These are phyloP conservation scores for Cystofilobasidium ferigula DNA, from an alignment of 768 basidiomycete species.

Conservation along the genomic window DNA sequence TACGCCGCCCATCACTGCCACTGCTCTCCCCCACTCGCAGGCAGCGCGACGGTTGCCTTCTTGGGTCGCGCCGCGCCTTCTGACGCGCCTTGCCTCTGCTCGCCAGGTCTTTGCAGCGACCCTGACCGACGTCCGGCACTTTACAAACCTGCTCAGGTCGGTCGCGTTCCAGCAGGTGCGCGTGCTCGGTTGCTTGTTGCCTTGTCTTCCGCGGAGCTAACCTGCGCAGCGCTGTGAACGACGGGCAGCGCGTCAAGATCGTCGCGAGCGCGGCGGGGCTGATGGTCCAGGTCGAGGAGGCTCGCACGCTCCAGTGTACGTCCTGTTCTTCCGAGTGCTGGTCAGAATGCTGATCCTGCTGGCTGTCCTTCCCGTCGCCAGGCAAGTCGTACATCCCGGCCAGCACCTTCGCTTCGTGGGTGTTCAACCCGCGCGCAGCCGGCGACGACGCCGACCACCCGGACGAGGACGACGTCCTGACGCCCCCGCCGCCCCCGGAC, in stretches of 20 bases:
- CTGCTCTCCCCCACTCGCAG: no score
- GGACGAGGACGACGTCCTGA: slow-evolving; percentile 34
- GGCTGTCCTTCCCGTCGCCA: slow-evolving; percentile 34
- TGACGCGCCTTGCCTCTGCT: not conserved
- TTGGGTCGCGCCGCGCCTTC: no score
- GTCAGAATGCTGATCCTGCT: not conserved
- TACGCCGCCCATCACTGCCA: no score
- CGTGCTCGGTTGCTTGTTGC: not conserved
- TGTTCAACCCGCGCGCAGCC: slow-evolving; percentile 45
- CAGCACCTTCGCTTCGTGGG: slow-evolving; percentile 68
- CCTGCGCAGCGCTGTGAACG: no score
- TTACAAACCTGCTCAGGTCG: slow-evolving; percentile 65
- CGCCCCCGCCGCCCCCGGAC: slow-evolving; percentile 35
- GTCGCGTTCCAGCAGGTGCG: slow-evolving; percentile 65
- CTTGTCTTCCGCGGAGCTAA: not conserved
- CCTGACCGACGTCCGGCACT: slow-evolving; percentile 60
- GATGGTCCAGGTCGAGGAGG: slow-evolving; percentile 72
- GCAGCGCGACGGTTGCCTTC: no score
- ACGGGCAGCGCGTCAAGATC: slow-evolving; percentile 51
- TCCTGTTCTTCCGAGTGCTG: slow-evolving; percentile 5
- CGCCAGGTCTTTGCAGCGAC: slow-evolving; percentile 37
- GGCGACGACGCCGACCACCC: slow-evolving; percentile 14
- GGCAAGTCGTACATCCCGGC: slow-evolving; percentile 72
- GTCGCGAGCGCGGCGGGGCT: slow-evolving; percentile 60
- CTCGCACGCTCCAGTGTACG: slow-evolving; percentile 65